Evolutionary conservation across 768 basidiomycete species (phyloP), one percentile per base, ranked within the genome.

Genomic region (Coprinopsis cinerea): DNA sequence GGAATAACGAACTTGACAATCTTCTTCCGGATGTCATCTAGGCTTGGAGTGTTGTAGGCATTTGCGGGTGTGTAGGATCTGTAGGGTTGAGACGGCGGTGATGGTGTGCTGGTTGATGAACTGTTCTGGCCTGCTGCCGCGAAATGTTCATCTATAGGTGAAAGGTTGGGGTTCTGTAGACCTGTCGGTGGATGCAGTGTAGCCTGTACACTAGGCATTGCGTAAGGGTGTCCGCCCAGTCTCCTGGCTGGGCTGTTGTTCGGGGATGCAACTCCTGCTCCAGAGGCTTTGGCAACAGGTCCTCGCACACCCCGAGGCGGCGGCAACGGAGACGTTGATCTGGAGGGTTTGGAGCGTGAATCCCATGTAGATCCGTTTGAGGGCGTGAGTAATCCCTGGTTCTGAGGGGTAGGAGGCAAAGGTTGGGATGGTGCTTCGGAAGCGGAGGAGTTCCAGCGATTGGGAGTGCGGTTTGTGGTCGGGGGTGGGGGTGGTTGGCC

Each of bases 1-100:
- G 85, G 85, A 35, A 93, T 73, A 17, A 78, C 72, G 62, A 99
- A 96, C 63, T 93, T 97, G 60, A 99, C 85, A 18, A 90, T 70
- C 64, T 89, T 92, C 49, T 85, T 76, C 41, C 88, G 76, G 47
- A 94, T 70, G 53, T 94, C 90, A 42, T 92, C 88, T 15, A 89
- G 67, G 0, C 52, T 53, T 18, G 42, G 55, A n/a, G 35, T 30
- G 24, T 18, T 84, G 82, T 20, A 77, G 71, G 42, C 34, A 3
- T 72, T 65, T 34, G 41, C 20, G 17, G 67, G 61, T 32, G 60
- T 64, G 43, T 76, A 70, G 4, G 53, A 47, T 25, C 32, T 48
- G 35, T 80, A 84, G 0, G 77, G 63, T 47, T 59, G 57, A 22
- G 64, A 73, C 22, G 78, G 77, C 0, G 77, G 80, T 5, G 81